Evolutionary conservation across 2,329 filamentous ascomycete genomes (phyloP), one percentile per base, ranked within the genome.

Genomic region (Exophiala oligosperma): DNA sequence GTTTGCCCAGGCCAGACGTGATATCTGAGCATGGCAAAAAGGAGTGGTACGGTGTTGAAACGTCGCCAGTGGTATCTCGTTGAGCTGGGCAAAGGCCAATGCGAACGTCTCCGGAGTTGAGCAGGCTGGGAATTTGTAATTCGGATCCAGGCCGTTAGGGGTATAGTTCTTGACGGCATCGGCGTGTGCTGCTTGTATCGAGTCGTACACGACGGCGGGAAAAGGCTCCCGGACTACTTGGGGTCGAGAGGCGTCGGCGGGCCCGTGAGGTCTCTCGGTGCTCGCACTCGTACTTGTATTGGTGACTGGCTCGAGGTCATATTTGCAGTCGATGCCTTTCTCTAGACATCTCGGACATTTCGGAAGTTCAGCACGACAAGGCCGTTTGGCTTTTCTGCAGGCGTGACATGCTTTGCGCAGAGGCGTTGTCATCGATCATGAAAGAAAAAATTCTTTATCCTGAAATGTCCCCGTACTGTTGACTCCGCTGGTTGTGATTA

Each of bases 341-440:
- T 78, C 77, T 0, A 70, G 67, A 66, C 84, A 86, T 44, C 84
- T 76, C 14, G 77, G 69, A 64, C 84, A 87, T 11, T 74, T 67
- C 1, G 83, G 83, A 12, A 76, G 67, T 17, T 74, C 75, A 38
- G 81, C 76, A 62, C 83, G 80, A 67, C 84, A 86, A 49, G 79
- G 79, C 12, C 83, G 77, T 68, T 85, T 86, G 24, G 82, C 77
- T 64, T 77, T 79, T 49, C 78, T 82, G 71, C 84, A 86, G 26
- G 79, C 77, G 2, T 76, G 72, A 65, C 83, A 86, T 2, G 84
- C 81, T 70, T 84, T 85, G 48, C 82, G 79, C 26, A 66, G 48
- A 3, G 61, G 60, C 5, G 35, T 17, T 14, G 64, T 32, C 62
- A 64, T 64, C 0, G 44, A 26, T 26, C 23, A 14, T 43, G 40